phyloP scores from a whole-genome alignment of 1,139 yeast species.

The Williopsis jadinii region DNA sequence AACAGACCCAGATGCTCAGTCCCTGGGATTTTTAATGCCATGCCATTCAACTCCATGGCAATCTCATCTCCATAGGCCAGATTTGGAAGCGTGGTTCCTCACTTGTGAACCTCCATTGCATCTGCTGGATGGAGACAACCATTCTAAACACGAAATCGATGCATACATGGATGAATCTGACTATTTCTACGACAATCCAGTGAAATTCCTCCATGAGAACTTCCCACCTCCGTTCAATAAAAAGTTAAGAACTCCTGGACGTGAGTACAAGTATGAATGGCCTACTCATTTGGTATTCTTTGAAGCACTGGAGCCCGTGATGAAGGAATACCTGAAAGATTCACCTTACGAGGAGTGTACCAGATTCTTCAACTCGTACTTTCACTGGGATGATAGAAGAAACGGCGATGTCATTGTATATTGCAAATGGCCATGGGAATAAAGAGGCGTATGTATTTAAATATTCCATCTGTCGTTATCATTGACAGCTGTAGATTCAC shows the following conservation, averaged over 20 bases:
- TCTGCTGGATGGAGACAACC: constrained; percentile 16
- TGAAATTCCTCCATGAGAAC: constrained; percentile 38
- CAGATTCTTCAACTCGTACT: constrained; percentile 68
- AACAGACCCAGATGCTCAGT: constrained; percentile 32
- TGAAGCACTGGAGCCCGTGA: constrained; percentile 46
- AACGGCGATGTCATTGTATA: constrained; percentile 47
- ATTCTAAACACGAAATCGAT: constrained; percentile 23
- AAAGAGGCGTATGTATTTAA: constrained; percentile 3
- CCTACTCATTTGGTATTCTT: constrained; percentile 70
- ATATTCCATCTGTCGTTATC: constrained; percentile 19
- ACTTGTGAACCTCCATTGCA: constrained; percentile 88
- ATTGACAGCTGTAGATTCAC: neutral
- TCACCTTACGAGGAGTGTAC: constrained; percentile 40
- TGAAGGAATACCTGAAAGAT: constrained; percentile 33
- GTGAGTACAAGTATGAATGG: constrained; percentile 43
- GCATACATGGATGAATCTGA: constrained; percentile 83
- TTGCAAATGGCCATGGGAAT: constrained; percentile 29
- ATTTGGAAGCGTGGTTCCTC: constrained; percentile 59
- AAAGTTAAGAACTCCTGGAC: constrained; percentile 19
- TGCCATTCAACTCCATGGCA: constrained; percentile 99
- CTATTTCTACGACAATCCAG: constrained; percentile 63
- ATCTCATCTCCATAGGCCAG: constrained; percentile 62
- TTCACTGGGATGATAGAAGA: constrained; percentile 86
- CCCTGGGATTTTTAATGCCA: constrained; percentile 82
- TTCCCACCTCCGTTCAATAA: constrained; percentile 31